Percentiles rank a stretch among this genome's conserved stretches.
Conservation (phyloP, 78 protist species). For the Monosiga brevicollis region DNA sequence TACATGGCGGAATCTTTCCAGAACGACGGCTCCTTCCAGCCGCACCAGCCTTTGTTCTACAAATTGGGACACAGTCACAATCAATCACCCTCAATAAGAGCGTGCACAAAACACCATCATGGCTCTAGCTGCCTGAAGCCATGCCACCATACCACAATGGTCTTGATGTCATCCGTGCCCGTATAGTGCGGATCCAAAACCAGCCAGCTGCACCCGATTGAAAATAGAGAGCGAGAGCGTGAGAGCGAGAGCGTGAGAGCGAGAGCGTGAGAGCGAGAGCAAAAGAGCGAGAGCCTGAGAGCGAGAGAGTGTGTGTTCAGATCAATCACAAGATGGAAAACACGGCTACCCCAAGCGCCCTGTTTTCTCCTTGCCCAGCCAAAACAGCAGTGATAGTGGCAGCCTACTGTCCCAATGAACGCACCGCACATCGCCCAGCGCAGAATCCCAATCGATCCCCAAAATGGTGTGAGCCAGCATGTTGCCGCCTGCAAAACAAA, state of each 20-base stretch:
- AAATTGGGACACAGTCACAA: not conserved
- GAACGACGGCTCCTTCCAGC: not conserved
- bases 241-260: not conserved
- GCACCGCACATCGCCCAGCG: not conserved
- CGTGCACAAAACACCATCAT: too few relatives aligned
- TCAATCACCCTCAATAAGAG: too few relatives aligned
- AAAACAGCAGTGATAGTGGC: too few relatives aligned
- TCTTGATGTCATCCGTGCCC: conserved; percentile 17
- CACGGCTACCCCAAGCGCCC: too few relatives aligned
- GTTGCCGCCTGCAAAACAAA: conserved; percentile 45
- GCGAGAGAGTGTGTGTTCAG: too few relatives aligned
- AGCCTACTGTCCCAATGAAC: too few relatives aligned
- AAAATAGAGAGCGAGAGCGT: not conserved
- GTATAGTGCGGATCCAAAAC: conserved; percentile 57
- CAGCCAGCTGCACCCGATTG: conserved; percentile 17
- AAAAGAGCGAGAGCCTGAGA: too few relatives aligned
- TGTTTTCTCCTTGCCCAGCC: too few relatives aligned
- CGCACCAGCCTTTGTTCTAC: not conserved
- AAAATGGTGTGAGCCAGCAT: conserved; percentile 46
- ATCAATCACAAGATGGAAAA: too few relatives aligned
- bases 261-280: not conserved
- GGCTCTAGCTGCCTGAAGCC: not conserved
- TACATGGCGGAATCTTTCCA: not conserved
- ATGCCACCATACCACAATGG: not conserved
- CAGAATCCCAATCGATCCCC: conserved; percentile 16